These are phyloP conservation scores for Phialophora macrospora DNA, from an alignment of 2,329 filamentous ascomycete genomes.

Conservation along the genomic window DNA sequence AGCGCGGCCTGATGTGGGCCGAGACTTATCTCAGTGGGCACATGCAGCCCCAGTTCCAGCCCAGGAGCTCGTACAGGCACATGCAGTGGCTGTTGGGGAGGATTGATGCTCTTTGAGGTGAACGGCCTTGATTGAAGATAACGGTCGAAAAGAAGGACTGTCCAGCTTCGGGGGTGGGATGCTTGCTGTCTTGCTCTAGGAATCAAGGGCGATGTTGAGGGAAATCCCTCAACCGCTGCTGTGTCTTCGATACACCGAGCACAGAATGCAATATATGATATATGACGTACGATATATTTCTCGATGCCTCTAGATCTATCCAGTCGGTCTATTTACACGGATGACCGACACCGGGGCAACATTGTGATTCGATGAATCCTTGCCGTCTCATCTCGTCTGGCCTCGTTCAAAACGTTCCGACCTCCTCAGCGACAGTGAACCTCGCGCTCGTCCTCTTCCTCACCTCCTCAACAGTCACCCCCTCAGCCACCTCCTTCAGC, in stretches of 20 bases:
- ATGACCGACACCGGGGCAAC: background rate
- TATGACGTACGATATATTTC: background rate
- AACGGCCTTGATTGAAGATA: background rate
- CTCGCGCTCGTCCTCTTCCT: constrained; percentile 71
- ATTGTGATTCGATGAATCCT: background rate
- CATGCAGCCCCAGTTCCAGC: constrained; percentile 47
- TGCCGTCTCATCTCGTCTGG: background rate
- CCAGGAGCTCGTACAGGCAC: constrained; percentile 43
- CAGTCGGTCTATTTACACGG: background rate
- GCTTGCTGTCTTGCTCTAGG: background rate
- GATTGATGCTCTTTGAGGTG: constrained; percentile 39
- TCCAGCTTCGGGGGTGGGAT: background rate
- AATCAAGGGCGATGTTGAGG: background rate
- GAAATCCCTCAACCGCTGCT: background rate
- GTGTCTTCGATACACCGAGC: background rate
- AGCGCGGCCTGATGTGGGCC: constrained; percentile 47
- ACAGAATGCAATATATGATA: background rate
- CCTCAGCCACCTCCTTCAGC: constrained; percentile 73
- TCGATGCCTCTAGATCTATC: background rate
- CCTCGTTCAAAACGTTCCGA: constrained; percentile 54
- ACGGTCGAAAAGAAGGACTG: background rate
- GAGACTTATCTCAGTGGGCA: constrained; percentile 45
- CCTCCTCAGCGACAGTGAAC: constrained; percentile 65
- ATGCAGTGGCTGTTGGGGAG: constrained; percentile 46
- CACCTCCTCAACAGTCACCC: constrained; percentile 70